Base-by-base conservation (phyloP, 345 rosid species). In the Brassica carinata region DNA sequence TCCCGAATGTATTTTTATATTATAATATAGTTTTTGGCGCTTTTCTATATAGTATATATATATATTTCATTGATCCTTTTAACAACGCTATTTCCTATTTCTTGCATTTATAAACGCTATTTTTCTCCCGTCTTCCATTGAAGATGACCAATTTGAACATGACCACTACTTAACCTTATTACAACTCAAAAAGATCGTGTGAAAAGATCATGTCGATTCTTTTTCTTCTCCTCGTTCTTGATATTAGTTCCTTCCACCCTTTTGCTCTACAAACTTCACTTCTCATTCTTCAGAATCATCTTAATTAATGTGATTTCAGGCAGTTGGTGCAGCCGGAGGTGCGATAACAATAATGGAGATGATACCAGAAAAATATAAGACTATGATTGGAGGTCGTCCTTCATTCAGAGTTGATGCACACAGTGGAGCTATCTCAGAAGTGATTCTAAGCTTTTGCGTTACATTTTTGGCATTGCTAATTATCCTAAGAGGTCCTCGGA, bases 291-390 rank as follows among this genome's bases (percentile, higher is more conserved):
- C 9, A 36, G 61, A 59, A 36, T 26, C 33, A 38, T 67, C 23
- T 15, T 5, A 64, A 15, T 30, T n/a, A 1, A 23, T 64, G 23
- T 31, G 23, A 64, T 31, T 2, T 64, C 43, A 93, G 99, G 97
- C 98, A 8, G 87, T 84, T 3, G 99, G 99, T 66, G 98, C 99
- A n/a, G 94, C 84, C 64, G 99, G 89, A 27, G 98, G 99, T 66
- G 98, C 91, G 8, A 29, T 88, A 86, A 91, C 97, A 5, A 84
- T 94, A 58, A 75, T 85, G 90, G 91, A 91, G 89, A 85, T 88
- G 77, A 88, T 94, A 79, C 98, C 99, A 10, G 74, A 48, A 7
- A 85, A 90, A 40, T 91, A 88, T 77, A 92, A 87, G 81, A 82
- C 91, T 74, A 87, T 87, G 97, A 78, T 96, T 40, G 93, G 80